Base-by-base conservation (phyloP, 2,329 filamentous ascomycete species). In the Nemania sp. region DNA sequence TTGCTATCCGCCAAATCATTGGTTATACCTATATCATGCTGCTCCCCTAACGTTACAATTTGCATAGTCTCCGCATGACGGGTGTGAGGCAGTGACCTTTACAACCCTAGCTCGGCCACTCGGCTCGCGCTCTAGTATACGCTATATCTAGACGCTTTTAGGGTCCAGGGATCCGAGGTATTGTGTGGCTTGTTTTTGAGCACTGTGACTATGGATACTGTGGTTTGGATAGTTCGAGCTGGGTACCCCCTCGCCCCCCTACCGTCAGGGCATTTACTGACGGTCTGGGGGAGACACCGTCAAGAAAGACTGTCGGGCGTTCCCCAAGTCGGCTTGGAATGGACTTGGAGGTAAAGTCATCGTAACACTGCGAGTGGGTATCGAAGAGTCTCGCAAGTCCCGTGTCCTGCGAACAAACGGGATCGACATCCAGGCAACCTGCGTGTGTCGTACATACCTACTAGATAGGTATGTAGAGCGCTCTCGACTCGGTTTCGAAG, bases 81-180 rank as follows among this genome's bases (percentile, higher is more conserved):
- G 52, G 68, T 64, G 68, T 70, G 68, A 68, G 66, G 68, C 68
- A 68, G 62, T 68, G 68, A 64, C 55, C 62, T 51, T 52, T 54
- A 22, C 20, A 54, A 57, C 51, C 63, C 67, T 53, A 26, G 51
- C 45, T 62, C 38, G 51, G 60, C 49, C 64, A 58, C 35, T 62
- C 64, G 64, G 60, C 57, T 64, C 27, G 52, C 54, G 43, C 49
- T 64, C 64, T 29, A 49, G 18, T 49, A 11, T 22, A 11, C 18
- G 11, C 5, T 45, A 45, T 45, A 45, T 15, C 41, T 45, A 45
- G 5, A 13, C n/a, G n/a, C n/a, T n/a, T n/a, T n/a, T 45, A 22
- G 59, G 27, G 63, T 51, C 35, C 55, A 66, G 51, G 64, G 55
- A 57, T 49, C 38, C 20, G n/a, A 49, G 20, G 45, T 49, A 49